Evolutionary conservation across 2,329 filamentous ascomycete species (phyloP).

Genomic region (Myriangium duriaei): DNA sequence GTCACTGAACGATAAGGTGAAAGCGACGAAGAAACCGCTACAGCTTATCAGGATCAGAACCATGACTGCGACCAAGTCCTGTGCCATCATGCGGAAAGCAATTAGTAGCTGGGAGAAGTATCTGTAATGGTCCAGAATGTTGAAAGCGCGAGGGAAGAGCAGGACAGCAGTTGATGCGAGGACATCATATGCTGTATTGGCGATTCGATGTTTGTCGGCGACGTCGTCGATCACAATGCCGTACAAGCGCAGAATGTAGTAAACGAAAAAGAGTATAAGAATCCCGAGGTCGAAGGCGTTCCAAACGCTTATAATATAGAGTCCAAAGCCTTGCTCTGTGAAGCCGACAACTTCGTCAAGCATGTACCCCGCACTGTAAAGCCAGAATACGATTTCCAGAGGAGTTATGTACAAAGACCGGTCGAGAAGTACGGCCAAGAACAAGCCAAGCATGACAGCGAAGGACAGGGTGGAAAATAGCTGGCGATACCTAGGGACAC

Average conservation of each 20-base stretch:
- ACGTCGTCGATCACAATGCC: slow-evolving; percentile 67
- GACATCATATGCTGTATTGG: slow-evolving; percentile 85
- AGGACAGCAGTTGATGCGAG: slow-evolving; percentile 82
- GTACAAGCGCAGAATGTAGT: slow-evolving; percentile 81
- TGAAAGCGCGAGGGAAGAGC: slow-evolving; percentile 82
- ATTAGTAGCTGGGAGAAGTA: slow-evolving; percentile 94
- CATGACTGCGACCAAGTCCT: slow-evolving; percentile 75
- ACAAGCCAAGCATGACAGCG: slow-evolving; percentile 70
- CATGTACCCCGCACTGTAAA: slow-evolving; percentile 96
- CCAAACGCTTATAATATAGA: slow-evolving; percentile 98
- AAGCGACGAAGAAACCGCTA: slow-evolving; percentile 91
- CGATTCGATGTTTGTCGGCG: slow-evolving; percentile 53
- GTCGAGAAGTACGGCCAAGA: slow-evolving; percentile 66
- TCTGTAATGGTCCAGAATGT: slow-evolving; percentile 83
- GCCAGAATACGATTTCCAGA: slow-evolving; percentile 85
- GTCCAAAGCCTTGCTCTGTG: slow-evolving; percentile 88
- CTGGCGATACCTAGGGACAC: slow-evolving; percentile 84
- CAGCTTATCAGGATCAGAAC: slow-evolving; percentile 76
- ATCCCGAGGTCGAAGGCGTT: slow-evolving; percentile 92
- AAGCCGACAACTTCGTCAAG: slow-evolving; percentile 91
- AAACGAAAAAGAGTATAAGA: slow-evolving; percentile 68
- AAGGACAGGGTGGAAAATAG: slow-evolving; percentile 82
- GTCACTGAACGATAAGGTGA: slow-evolving; percentile 65
- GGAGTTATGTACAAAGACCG: slow-evolving; percentile 70
- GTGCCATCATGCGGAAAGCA: slow-evolving; percentile 85